phyloP scores from a whole-genome alignment of 169 alveolate species.

The Pseudocohnilembus persalinus region DNA sequence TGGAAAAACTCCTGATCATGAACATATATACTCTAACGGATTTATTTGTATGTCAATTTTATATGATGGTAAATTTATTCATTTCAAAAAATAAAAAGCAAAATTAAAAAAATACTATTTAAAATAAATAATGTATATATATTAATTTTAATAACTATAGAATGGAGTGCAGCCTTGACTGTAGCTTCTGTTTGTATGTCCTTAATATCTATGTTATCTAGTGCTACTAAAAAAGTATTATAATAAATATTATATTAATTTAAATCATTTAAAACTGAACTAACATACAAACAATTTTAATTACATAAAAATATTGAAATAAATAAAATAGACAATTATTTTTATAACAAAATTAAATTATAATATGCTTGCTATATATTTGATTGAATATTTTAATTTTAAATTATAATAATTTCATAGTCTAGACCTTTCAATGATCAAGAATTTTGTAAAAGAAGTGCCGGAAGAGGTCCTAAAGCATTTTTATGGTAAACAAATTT shows the following conservation, averaged over 20 bases:
- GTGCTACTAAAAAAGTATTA: constrained; percentile 63
- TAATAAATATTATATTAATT: too few species aligned
- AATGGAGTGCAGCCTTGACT: constrained; percentile 86
- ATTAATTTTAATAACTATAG: constrained; percentile 12
- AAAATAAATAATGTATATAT: not conserved
- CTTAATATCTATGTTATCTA: constrained; percentile 77
- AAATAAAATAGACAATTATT: too few species aligned
- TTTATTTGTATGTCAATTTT: constrained; percentile 90
- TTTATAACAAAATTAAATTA: too few species aligned
- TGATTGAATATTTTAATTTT: too few species aligned
- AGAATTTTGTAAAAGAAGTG: constrained; percentile 42
- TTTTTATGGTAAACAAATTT: constrained; percentile 43
- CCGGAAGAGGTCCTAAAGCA: constrained; percentile 65
- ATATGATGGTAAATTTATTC: constrained; percentile 62
- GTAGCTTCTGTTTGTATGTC: constrained; percentile 77
- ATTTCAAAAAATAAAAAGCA: not conserved
- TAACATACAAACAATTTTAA: too few species aligned
- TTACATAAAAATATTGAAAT: too few species aligned
- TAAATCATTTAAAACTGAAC: too few species aligned
- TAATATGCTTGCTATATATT: too few species aligned
- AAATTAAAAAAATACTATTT: not conserved
- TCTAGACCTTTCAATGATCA: constrained; percentile 56
- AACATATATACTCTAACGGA: constrained; percentile 95
- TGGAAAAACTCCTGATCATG: constrained; percentile 91
- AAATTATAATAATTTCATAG: constrained; percentile 5